Conservation (phyloP, 2,329 filamentous ascomycete species). For the Pleoardoris graminearum region DNA sequence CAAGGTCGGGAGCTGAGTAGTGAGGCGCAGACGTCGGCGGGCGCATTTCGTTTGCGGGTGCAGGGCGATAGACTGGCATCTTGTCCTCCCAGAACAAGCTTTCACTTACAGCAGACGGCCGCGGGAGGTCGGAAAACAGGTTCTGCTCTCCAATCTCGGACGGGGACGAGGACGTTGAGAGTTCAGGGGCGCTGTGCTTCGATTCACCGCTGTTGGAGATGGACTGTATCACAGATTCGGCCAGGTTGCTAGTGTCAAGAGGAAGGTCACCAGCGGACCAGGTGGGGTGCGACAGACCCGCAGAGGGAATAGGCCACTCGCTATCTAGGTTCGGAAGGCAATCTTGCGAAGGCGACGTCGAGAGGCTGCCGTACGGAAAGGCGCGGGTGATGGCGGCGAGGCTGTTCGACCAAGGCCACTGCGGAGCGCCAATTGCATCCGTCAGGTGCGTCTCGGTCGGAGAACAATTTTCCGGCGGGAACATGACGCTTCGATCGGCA, state of each 20-base stretch:
- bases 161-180: slow-evolving; percentile 47
- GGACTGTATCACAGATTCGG: slow-evolving; percentile 40
- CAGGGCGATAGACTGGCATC: slow-evolving; percentile 38
- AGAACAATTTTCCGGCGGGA: slow-evolving; percentile 37
- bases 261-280: slow-evolving; percentile 49
- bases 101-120: slow-evolving; percentile 38
- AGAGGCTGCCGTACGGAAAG: slow-evolving; percentile 41
- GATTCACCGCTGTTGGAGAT: slow-evolving; percentile 49
- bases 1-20: slow-evolving; percentile 29
- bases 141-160: slow-evolving; percentile 45
- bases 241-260: slow-evolving; percentile 44
- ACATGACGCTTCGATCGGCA: slow-evolving; percentile 25
- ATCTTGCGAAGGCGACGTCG: slow-evolving; percentile 46
- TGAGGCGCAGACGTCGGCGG: slow-evolving; percentile 30
- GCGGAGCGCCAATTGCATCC: slow-evolving; percentile 35
- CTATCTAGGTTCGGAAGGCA: slow-evolving; percentile 40
- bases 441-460: slow-evolving; percentile 38
- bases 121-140: slow-evolving; percentile 39
- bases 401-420: slow-evolving; percentile 41
- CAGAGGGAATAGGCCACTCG: slow-evolving; percentile 42
- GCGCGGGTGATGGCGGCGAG: slow-evolving; percentile 32
- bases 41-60: slow-evolving; percentile 29
- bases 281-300: slow-evolving; percentile 36
- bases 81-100: slow-evolving; percentile 44
- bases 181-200: slow-evolving; percentile 44